These are phyloP conservation scores for Combretum micranthum DNA, from an alignment of 345 rosid species.

Conservation along the genomic window DNA sequence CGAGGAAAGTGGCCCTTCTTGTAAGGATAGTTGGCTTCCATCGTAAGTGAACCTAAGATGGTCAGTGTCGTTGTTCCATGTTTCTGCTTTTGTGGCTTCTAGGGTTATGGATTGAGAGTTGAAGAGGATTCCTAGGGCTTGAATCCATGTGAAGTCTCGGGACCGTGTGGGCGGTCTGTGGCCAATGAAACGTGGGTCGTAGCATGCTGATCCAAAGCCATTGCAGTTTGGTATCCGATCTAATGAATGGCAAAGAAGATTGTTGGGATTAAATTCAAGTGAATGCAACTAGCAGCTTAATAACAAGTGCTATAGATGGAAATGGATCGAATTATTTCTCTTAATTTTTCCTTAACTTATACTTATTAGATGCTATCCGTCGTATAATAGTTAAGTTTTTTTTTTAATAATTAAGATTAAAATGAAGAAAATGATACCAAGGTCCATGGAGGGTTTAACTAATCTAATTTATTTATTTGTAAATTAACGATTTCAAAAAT, in stretches of 20 bases:
- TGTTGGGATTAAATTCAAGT: no score
- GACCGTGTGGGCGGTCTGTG: slow-evolving; percentile 34
- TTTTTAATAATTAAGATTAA: no score
- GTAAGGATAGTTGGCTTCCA: slow-evolving; percentile 35
- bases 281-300: background rate
- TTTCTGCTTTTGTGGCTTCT: slow-evolving; percentile 41
- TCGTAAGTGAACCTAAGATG: slow-evolving; percentile 48
- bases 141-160: slow-evolving; percentile 70
- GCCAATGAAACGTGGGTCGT: slow-evolving; percentile 62
- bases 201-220: slow-evolving; percentile 49
- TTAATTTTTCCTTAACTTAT: no score
- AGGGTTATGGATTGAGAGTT: slow-evolving; percentile 45
- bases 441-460: no score
- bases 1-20: slow-evolving; percentile 37
- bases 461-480: no score
- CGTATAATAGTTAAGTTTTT: no score
- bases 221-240: slow-evolving; percentile 26
- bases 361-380: no score
- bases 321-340: no score
- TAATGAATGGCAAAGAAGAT: background rate
- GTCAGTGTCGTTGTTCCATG: slow-evolving; percentile 47
- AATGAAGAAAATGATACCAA: no score
- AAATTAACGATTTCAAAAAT: no score
- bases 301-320: no score
- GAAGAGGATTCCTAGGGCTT: slow-evolving; percentile 48